Percentiles rank a stretch among this genome's conserved stretches.
Conservation (phyloP, 148 eudicot species). For the Camellia japonica region DNA sequence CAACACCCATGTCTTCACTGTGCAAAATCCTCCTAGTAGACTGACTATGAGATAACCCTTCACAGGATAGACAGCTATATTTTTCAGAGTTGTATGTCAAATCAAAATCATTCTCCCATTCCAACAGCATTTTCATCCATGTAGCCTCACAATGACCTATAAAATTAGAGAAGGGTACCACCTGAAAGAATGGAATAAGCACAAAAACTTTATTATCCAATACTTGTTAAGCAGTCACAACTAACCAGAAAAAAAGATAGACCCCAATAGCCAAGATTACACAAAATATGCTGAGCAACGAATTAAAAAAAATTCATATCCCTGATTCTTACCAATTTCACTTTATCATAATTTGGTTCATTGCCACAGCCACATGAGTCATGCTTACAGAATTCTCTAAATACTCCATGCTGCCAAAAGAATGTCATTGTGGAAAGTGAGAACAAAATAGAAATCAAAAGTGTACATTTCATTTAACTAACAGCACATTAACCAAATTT, state of each 20-base stretch:
- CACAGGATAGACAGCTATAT: constrained; percentile 29
- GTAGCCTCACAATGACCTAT: constrained; percentile 47
- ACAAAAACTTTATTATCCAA: background rate
- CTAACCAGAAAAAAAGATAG: background rate
- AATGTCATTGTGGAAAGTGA: constrained; percentile 7
- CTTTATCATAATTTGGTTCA: constrained; percentile 24
- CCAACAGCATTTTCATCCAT: constrained; percentile 43
- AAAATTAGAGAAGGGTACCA: constrained; percentile 58
- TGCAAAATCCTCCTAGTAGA: constrained; percentile 43
- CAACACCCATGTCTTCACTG: constrained; percentile 58
- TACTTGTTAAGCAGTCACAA: constrained; percentile 1
- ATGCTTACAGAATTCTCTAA: constrained; percentile 73
- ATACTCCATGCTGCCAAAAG: constrained; percentile 52
- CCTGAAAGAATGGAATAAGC: constrained; percentile 40
- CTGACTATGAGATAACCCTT: constrained; percentile 28
- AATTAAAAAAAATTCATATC: background rate
- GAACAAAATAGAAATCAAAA: constrained; percentile 1
- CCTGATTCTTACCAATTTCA: constrained; percentile 54
- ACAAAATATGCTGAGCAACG: background rate
- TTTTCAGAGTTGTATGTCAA: constrained; percentile 26
- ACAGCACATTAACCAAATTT: constrained; percentile 21
- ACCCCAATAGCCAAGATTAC: background rate
- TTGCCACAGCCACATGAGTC: constrained; percentile 43
- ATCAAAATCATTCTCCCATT: constrained; percentile 23
- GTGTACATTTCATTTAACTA: background rate